Conservation (phyloP, 805 yeast genomes). For the Hanseniaspora meyeri region DNA sequence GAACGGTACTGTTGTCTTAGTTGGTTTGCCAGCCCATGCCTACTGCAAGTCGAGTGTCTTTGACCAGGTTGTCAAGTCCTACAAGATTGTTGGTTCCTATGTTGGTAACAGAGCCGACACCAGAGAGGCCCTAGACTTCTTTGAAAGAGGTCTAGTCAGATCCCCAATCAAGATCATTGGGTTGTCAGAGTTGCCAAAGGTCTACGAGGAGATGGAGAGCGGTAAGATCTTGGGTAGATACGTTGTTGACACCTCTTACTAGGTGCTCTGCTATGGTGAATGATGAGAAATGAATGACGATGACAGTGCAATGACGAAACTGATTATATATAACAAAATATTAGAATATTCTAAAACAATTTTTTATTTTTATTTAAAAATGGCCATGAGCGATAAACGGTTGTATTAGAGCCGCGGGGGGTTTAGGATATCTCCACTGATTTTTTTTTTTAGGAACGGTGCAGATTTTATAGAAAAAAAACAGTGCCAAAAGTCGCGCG, state of each 20-base stretch:
- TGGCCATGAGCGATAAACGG: no score
- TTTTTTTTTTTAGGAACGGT: no score
- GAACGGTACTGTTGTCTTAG: slow-evolving; percentile 50
- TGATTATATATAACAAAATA: no score
- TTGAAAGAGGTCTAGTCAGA: slow-evolving; percentile 55
- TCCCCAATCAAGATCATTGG: slow-evolving; percentile 69
- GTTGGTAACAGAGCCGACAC: slow-evolving; percentile 42
- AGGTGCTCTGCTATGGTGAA: slow-evolving; percentile 32
- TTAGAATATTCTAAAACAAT: not conserved
- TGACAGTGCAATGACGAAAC: not conserved
- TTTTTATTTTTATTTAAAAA: no score
- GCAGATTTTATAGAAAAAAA: no score
- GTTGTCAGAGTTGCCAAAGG: slow-evolving; percentile 53
- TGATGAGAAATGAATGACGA: slow-evolving; percentile 37
- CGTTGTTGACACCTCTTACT: slow-evolving; percentile 60
- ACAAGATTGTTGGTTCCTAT: slow-evolving; percentile 37
- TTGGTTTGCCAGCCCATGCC: slow-evolving; percentile 48
- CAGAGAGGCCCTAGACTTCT: slow-evolving; percentile 63
- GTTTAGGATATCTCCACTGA: no score
- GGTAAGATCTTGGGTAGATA: slow-evolving; percentile 80
- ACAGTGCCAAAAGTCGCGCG: no score
- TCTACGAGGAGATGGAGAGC: slow-evolving; percentile 66
- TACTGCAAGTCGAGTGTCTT: slow-evolving; percentile 37
- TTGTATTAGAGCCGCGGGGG: no score
- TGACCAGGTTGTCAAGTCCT: slow-evolving; percentile 37